Evolutionary conservation across 2,329 filamentous ascomycete genomes (phyloP), one percentile per base, ranked within the genome.

Genomic region (Pezizomycotina sp.): DNA sequence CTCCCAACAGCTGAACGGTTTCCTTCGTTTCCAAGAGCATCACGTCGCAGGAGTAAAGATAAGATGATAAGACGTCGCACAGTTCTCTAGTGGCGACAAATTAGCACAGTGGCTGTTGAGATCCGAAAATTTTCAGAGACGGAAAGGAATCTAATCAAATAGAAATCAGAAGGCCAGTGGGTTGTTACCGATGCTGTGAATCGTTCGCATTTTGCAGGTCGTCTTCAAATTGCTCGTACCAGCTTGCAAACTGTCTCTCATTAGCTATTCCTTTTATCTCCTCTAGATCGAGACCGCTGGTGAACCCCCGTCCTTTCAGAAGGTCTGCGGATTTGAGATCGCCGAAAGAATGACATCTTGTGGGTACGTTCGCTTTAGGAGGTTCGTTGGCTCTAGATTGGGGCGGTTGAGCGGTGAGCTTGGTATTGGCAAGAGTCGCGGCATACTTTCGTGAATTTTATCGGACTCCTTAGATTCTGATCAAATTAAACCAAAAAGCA

Each of bases 121-220:
- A n/a, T n/a, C n/a, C n/a, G n/a, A n/a, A n/a, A n/a, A n/a, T n/a
- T 34, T 25, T 26, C 21, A 5, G n/a, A 13, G 31, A 2, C 5
- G 15, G 10, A 27, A 13, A 22, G 21, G 15, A 12, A n/a, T 5
- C 16, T 2, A 24, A 24, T 24, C 7, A 8, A 24, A 24, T 8
- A 24, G 12, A 24, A 12, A 12, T 8, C 12, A 24, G 22, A 24
- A 8, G 35, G 25, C 8, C 15, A 28, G 15, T 9, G 8, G 15
- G 18, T 16, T 9, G 25, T 26, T 68, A 84, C 74, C 77, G 63
- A 56, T 92, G 92, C 54, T 86, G 74, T 48, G 79, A 74, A 55
- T 92, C 81, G 55, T 80, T 89, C 34, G 81, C 74, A 50, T 84
- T 71, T 19, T 92, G 62, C 52, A 95, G 59, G 47, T 73, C 69